Evolutionary conservation across 2,329 filamentous ascomycete genomes (phyloP), one percentile per base, ranked within the genome.

Genomic region (Exophiala phaeomuriformis): DNA sequence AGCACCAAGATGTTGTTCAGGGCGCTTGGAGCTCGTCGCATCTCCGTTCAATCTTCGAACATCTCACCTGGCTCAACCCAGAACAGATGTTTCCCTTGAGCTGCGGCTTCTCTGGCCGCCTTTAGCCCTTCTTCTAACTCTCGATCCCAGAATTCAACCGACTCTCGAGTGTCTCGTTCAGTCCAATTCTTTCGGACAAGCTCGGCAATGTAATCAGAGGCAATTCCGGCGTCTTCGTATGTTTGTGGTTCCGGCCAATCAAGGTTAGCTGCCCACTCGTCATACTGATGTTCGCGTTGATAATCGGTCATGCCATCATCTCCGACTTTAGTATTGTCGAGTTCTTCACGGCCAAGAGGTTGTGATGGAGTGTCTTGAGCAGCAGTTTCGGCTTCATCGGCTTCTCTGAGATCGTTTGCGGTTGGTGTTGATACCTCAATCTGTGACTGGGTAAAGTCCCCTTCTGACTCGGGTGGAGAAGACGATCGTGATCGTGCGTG

Each of bases 181-280:
- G 58, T 60, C 58, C 58, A 60, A 30, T 51, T 58, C 48, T 54
- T 54, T 39, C 51, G 55, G 29, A 60, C 42, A n/a, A 60, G 49
- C 6, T 56, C 44, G 12, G 48, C 53, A 44, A 60, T 53, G 28
- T 56, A 58, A 4, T 33, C 33, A 2, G 52, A 53, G 3, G 45
- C 50, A 4, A 56, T 43, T 4, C 58, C 58, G 8, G 55, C 55
- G 42, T 60, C 50, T 40, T 56, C 51, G 28, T 60, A 60, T 19
- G 58, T 54, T 37, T 60, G 55, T 28, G 51, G 40, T 45, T 42
- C 33, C 6, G 47, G 49, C 42, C 44, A 47, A 30, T 50, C 39
- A 29, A 60, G 40, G 19, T 50, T 51, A 27, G 36, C 42, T 5
- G 55, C 58, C 58, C 58, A 60, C n/a, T 51, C 49, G 37, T 60